Conservation (phyloP, 106 monocot genomes). For the Acanthochlamys bracteata region DNA sequence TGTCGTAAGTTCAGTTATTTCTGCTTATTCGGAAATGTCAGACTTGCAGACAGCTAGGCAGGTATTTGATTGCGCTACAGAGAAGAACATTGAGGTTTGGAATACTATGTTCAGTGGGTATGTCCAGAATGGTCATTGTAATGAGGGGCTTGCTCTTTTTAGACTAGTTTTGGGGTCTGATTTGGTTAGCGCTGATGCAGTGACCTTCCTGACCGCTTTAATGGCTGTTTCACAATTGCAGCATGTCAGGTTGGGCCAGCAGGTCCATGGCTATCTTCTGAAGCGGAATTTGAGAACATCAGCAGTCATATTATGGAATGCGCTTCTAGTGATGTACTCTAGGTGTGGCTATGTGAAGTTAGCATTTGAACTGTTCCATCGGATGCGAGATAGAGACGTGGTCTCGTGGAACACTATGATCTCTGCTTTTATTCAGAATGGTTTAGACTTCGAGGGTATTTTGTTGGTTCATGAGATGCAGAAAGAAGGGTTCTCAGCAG, state of each 20-base stretch:
- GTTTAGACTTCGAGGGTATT: slow-evolving; percentile 58
- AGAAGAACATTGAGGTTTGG: slow-evolving; percentile 78
- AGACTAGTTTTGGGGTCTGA: slow-evolving; percentile 27
- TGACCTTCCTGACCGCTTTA: slow-evolving; percentile 53
- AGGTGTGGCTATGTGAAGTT: slow-evolving; percentile 48
- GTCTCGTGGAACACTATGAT: slow-evolving; percentile 98
- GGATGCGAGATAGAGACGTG: slow-evolving; percentile 55
- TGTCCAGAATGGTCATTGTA: slow-evolving; percentile 46
- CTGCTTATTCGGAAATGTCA: slow-evolving; percentile 46
- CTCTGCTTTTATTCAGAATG: slow-evolving; percentile 75
- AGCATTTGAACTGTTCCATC: slow-evolving; percentile 66
- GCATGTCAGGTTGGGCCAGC: slow-evolving; percentile 47
- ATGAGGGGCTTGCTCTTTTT: slow-evolving; percentile 58
- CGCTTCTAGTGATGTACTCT: slow-evolving; percentile 83
- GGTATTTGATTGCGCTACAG: slow-evolving; percentile 40
- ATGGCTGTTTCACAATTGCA: slow-evolving; percentile 63
- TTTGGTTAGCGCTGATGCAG: slow-evolving; percentile 33
- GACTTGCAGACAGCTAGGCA: slow-evolving; percentile 34
- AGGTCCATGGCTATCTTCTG: slow-evolving; percentile 67
- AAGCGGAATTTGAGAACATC: slow-evolving; percentile 18
- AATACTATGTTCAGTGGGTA: slow-evolving; percentile 95
- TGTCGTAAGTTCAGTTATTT: slow-evolving; percentile 60
- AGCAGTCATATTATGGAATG: slow-evolving; percentile 64
- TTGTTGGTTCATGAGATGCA: slow-evolving; percentile 70
- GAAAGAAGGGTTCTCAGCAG: slow-evolving; percentile 45